A percentile compares a stretch with the other conserved stretches of the same genome.
Evolutionary conservation across 1,284 basidiomycete genomes (phyloP).

Genomic region (Anthracocystis walkeri): DNA sequence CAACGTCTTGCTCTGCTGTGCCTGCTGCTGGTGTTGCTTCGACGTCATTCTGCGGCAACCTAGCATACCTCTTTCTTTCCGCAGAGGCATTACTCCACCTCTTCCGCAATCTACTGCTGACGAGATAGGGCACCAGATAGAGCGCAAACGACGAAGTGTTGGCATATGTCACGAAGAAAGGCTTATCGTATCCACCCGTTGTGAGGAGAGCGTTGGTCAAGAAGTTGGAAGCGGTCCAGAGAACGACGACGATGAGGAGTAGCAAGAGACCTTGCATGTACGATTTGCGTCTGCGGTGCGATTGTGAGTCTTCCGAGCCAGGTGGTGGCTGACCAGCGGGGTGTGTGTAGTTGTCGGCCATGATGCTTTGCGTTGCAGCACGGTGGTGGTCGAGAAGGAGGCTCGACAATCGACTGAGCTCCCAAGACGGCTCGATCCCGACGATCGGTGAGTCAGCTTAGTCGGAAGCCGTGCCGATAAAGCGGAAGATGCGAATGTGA

Average conservation of each 20-base stretch:
- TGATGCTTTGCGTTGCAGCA: background rate
- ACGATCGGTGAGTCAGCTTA: background rate
- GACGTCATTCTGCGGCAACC: slow-evolving; percentile 18
- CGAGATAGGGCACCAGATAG: slow-evolving; percentile 82
- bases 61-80: slow-evolving; percentile 1
- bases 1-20: slow-evolving; percentile 12
- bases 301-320: slow-evolving; percentile 10
- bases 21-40: slow-evolving; percentile 2
- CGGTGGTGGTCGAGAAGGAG: background rate
- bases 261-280: slow-evolving; percentile 80
- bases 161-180: slow-evolving; percentile 79
- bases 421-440: background rate
- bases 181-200: slow-evolving; percentile 65
- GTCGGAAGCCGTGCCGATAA: background rate
- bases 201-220: slow-evolving; percentile 67
- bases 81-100: slow-evolving; percentile 30
- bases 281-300: slow-evolving; percentile 33
- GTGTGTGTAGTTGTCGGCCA: slow-evolving; percentile 23
- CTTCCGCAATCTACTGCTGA: slow-evolving; percentile 27
- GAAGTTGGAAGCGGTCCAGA: slow-evolving; percentile 76
- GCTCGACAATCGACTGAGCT: slow-evolving; percentile 1
- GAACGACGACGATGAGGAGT: slow-evolving; percentile 81
- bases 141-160: slow-evolving; percentile 89
- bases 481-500: background rate
- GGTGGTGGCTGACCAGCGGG: slow-evolving; percentile 2